A percentile compares a stretch with the other conserved stretches of the same genome.
Conservation (phyloP, 2,329 filamentous ascomycete species). For the Leptographium flavum region DNA sequence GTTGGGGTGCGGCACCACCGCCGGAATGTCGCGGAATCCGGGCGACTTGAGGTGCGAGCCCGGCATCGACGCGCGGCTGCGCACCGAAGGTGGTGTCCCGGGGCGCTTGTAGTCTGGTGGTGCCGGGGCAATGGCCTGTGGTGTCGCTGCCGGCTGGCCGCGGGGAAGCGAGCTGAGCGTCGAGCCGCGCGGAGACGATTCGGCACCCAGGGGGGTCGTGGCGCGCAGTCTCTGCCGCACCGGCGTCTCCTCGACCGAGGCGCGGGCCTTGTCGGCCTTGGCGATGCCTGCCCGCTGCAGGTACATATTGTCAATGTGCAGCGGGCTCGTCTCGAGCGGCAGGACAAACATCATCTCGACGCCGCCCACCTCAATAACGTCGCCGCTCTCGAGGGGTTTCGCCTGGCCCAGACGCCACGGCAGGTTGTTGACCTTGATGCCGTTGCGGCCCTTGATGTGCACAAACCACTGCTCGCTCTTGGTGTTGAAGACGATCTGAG, state of each 20-base stretch:
- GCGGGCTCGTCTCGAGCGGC: constrained; percentile 54
- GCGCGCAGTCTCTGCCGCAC: constrained; percentile 7
- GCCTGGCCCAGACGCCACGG: constrained; percentile 53
- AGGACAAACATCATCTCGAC: constrained; percentile 98
- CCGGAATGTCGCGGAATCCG: constrained; percentile 21
- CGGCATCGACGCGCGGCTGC: constrained; percentile 17
- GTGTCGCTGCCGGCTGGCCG: constrained; percentile 22
- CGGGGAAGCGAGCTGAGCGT: constrained; percentile 15
- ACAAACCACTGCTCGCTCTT: constrained; percentile 67
- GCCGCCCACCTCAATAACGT: constrained; percentile 81
- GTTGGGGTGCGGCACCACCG: constrained; percentile 32
- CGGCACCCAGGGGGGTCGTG: constrained; percentile 10
- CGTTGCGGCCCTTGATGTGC: constrained; percentile 80
- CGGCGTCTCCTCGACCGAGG: constrained; percentile 3
- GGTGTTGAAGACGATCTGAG: constrained; percentile 57
- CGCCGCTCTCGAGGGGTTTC: constrained; percentile 62
- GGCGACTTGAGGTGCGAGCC: constrained; percentile 24
- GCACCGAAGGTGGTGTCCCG: constrained; percentile 42
- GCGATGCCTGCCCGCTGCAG: constrained; percentile 51
- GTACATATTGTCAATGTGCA: constrained; percentile 55
- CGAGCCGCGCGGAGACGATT: constrained; percentile 12
- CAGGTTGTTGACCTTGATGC: constrained; percentile 67
- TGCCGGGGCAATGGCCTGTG: constrained; percentile 41
- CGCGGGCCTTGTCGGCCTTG: constrained; percentile 13
- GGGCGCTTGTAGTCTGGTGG: constrained; percentile 46